Evolutionary conservation across 179 eudicot species (phyloP), one percentile per base, ranked within the genome.

Genomic region (Beta macrorhiza): DNA sequence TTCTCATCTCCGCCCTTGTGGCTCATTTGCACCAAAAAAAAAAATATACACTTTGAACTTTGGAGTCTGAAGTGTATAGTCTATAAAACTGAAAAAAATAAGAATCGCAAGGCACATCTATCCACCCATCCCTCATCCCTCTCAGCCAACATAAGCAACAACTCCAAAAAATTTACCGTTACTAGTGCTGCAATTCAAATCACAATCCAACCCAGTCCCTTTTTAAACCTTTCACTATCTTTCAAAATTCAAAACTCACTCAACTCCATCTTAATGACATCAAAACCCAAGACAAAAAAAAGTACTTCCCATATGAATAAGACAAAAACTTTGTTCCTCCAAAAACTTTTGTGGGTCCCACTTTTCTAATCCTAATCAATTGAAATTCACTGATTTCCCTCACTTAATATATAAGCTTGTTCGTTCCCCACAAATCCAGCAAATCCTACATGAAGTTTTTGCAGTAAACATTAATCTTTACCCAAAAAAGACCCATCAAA

Each of bases 101-200:
- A 56, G 7, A 56, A 7, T 10, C 59, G 29, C 42, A 9, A 14
- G 19, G n/a, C n/a, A 22, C 32, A 29, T 29, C 32, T 29, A 29
- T 29, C 32, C 32, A 29, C 32, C 32, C 32, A 29, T 29, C 32
- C 32, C 32, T 29, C 1, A 29, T 29, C 32, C 32, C 32, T 29
- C 32, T 37, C 51, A 25, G 55, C 49, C 12, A 74, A 74, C 62
- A 15, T 29, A 55, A 4, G 1, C 62, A 73, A 10, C 49, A 74
- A 49, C 37, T 64, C 65, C 62, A 13, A 74, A 32, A 37, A 58
- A 5, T 10, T 75, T 58, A 75, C 78, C 78, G 78, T 75, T 75
- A 57, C 29, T 5, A 74, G 47, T 52, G 9, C 20, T 29, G 57
- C 20, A 57, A 56, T 73, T 73, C 62, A 73, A 73, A 19, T 45